Percentiles rank a stretch among this genome's conserved stretches.
phyloP scores from a whole-genome alignment of 345 rosid genomes.

The Euphorbia peplus region DNA sequence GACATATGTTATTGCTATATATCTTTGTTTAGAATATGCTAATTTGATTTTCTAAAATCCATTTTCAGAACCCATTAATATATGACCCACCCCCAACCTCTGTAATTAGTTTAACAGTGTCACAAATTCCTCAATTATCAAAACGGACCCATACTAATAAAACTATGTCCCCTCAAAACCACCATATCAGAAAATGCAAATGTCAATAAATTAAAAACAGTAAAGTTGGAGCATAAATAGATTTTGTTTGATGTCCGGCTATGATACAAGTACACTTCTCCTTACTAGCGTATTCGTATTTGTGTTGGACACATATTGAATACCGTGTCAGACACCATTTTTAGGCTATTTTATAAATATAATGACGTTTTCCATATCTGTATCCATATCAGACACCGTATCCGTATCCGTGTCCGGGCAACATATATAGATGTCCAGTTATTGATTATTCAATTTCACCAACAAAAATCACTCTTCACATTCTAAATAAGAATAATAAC shows the following conservation, averaged over 20 bases:
- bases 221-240: background rate
- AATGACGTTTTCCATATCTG: too few species aligned
- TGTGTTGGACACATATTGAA: too few species aligned
- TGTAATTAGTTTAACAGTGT: too few species aligned
- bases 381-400: too few species aligned
- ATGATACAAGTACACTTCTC: too few species aligned
- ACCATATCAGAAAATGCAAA: background rate
- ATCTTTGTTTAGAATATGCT: background rate
- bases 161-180: background rate
- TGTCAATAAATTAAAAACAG: background rate
- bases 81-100: background rate
- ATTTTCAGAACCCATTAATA: background rate
- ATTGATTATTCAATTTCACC: background rate
- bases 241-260: background rate
- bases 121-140: background rate
- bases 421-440: too few species aligned
- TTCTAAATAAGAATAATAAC: background rate
- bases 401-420: too few species aligned
- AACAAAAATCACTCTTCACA: background rate
- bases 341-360: too few species aligned
- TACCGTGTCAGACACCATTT: too few species aligned
- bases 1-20: background rate
- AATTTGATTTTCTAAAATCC: background rate
- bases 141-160: constrained; percentile 11
- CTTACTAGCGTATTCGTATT: too few species aligned